Conservation (phyloP, 192 early-diverging fungal genomes). For the Coemansia sp. region DNA sequence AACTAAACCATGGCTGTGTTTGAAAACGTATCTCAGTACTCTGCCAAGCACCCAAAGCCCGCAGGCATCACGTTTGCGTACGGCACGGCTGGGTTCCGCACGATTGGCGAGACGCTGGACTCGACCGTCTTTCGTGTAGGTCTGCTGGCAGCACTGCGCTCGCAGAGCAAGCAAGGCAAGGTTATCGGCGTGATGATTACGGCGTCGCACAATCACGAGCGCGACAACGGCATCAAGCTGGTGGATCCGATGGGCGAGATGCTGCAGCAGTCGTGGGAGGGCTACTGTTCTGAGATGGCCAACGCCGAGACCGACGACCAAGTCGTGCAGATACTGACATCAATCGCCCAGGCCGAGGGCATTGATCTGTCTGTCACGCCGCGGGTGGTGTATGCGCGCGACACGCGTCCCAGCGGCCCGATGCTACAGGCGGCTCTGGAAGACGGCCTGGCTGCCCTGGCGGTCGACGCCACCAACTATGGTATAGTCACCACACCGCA, state of each 20-base stretch:
- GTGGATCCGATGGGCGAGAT: conserved; percentile 99
- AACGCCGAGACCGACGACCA: conserved; percentile 73
- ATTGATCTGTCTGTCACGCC: conserved; percentile 72
- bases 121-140: conserved; percentile 93
- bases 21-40: conserved; percentile 46
- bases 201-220: conserved; percentile 95
- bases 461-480: conserved; percentile 68
- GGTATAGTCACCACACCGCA: conserved; percentile 95
- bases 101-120: conserved; percentile 82
- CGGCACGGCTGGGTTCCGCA: conserved; percentile 98
- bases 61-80: conserved; percentile 64
- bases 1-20: conserved; percentile 17
- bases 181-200: conserved; percentile 97
- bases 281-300: conserved; percentile 82
- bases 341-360: conserved; percentile 60
- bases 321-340: conserved; percentile 59
- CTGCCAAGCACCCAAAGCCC: conserved; percentile 72
- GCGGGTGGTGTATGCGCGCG: conserved; percentile 80
- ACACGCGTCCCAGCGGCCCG: conserved; percentile 90
- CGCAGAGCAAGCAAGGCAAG: conserved; percentile 78
- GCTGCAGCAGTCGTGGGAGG: conserved; percentile 95
- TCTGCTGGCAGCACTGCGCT: conserved; percentile 87
- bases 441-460: conserved; percentile 76
- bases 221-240: conserved; percentile 98
- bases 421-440: conserved; percentile 74